These are phyloP conservation scores for Nematocida ausubeli DNA, from an alignment of 371 early-diverging fungal genomes.

Conservation along the genomic window DNA sequence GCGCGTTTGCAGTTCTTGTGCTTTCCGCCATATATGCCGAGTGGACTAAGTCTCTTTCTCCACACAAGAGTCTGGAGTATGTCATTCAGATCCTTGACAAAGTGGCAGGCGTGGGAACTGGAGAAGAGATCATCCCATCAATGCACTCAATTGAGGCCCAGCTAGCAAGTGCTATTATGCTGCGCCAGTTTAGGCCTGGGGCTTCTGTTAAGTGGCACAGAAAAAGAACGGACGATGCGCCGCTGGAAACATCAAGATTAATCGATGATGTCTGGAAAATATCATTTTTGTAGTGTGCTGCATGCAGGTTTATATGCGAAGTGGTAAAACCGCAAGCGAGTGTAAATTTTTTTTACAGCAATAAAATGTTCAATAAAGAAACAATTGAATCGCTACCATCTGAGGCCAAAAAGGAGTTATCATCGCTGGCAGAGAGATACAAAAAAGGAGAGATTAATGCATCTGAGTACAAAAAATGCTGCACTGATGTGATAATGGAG, in stretches of 20 bases:
- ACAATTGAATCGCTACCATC: slow-evolving; percentile 55
- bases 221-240: slow-evolving; percentile 41
- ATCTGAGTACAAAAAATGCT: slow-evolving; percentile 39
- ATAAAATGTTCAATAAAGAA: slow-evolving; percentile 59
- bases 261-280: slow-evolving; percentile 40
- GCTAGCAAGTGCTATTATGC: slow-evolving; percentile 55
- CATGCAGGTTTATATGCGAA: neutral
- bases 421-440: slow-evolving; percentile 30
- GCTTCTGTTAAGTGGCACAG: slow-evolving; percentile 56
- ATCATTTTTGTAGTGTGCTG: neutral
- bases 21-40: slow-evolving; percentile 53
- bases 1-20: slow-evolving; percentile 51
- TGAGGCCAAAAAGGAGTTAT: slow-evolving; percentile 60
- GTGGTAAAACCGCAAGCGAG: neutral
- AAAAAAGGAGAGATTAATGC: slow-evolving; percentile 34
- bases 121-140: slow-evolving; percentile 37
- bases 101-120: slow-evolving; percentile 45
- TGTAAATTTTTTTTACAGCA: neutral
- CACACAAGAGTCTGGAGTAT: slow-evolving; percentile 58
- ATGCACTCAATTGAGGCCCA: slow-evolving; percentile 35
- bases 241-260: neutral
- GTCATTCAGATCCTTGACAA: slow-evolving; percentile 49
- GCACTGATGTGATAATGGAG: slow-evolving; percentile 24
- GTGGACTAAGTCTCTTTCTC: slow-evolving; percentile 52
- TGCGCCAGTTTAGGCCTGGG: slow-evolving; percentile 59